A percentile compares a stretch with the other conserved stretches of the same genome.
Evolutionary conservation across 805 yeast species (phyloP).

Genomic region (Zygotorulaspora sp.): DNA sequence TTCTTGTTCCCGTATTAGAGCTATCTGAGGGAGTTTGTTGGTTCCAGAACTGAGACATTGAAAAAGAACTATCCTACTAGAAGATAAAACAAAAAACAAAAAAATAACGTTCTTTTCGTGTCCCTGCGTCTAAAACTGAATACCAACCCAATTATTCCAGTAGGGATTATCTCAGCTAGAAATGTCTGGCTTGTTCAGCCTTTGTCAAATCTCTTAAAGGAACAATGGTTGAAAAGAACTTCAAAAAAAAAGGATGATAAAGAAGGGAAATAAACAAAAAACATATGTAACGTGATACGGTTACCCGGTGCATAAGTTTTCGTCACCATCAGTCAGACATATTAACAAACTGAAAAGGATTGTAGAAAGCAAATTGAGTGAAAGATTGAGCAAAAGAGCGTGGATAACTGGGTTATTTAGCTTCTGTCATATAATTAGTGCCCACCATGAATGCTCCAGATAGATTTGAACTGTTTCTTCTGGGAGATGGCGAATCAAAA

Average conservation of each 20-base stretch:
- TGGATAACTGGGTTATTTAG: no score
- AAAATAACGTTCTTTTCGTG: no score
- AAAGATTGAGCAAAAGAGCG: no score
- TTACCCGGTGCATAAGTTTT: not conserved
- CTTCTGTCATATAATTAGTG: no score
- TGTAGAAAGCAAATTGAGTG: no score
- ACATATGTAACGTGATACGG: not conserved
- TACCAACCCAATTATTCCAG: no score
- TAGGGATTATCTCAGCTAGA: no score
- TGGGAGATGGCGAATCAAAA: slow-evolving; percentile 98
- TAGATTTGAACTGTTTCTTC: slow-evolving; percentile 90
- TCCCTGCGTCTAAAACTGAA: no score
- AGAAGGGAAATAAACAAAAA: not conserved
- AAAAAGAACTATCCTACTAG: not conserved
- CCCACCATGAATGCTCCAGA: slow-evolving; percentile 98
- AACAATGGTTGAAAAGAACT: slow-evolving; percentile 1
- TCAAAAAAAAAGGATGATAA: slow-evolving; percentile 1
- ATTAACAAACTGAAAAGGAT: not conserved
- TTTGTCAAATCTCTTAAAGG: no score
- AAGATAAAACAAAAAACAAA: no score
- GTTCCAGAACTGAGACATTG: slow-evolving; percentile 17
- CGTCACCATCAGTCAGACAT: not conserved
- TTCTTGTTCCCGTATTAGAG: slow-evolving; percentile 4
- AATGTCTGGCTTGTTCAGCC: no score
- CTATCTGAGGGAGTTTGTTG: slow-evolving; percentile 11